phyloP scores from a whole-genome alignment of 2,329 filamentous ascomycete genomes.

The Immersiporthe knoxdaviesiana region DNA sequence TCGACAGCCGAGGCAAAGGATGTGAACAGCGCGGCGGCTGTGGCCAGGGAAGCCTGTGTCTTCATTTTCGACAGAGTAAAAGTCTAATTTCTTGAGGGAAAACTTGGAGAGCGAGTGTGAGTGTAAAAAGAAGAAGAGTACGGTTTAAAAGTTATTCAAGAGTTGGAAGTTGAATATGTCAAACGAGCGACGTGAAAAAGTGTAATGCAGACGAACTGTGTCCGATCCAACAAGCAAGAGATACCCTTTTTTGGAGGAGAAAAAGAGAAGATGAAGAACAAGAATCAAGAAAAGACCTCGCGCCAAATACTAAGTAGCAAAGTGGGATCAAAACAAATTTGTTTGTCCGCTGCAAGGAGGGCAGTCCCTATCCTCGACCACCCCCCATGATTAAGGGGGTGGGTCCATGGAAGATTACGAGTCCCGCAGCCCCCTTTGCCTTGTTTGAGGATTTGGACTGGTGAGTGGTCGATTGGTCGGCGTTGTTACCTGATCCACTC shows the following conservation, averaged over 20 bases:
- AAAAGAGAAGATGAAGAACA: constrained; percentile 3
- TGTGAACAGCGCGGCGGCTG: constrained; percentile 28
- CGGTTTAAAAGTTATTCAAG: too few relatives aligned
- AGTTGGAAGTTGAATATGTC: constrained; percentile 6
- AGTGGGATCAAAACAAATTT: constrained; percentile 8
- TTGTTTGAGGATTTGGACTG: constrained; percentile 10
- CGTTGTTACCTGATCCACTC: constrained; percentile 12
- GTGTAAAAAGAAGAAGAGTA: neutral
- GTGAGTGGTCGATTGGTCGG: constrained; percentile 7
- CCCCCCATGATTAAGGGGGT: constrained; percentile 17
- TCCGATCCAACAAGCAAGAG: neutral
- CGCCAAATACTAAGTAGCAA: neutral
- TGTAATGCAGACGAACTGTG: neutral
- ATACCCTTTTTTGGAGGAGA: neutral
- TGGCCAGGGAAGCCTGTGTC: constrained; percentile 25
- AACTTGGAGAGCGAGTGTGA: neutral
- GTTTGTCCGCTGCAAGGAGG: constrained; percentile 5
- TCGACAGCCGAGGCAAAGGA: constrained; percentile 27
- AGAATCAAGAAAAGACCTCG: neutral
- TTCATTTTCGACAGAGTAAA: constrained; percentile 21
- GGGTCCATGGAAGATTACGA: constrained; percentile 21
- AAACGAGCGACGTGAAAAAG: constrained; percentile 19
- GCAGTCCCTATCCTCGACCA: neutral
- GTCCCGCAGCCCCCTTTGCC: constrained; percentile 14
- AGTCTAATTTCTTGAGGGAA: too few relatives aligned